A percentile compares a stretch with the other conserved stretches of the same genome.
Evolutionary conservation across 2,329 filamentous ascomycete genomes (phyloP).

Genomic region (Paramyrothecium roridum): DNA sequence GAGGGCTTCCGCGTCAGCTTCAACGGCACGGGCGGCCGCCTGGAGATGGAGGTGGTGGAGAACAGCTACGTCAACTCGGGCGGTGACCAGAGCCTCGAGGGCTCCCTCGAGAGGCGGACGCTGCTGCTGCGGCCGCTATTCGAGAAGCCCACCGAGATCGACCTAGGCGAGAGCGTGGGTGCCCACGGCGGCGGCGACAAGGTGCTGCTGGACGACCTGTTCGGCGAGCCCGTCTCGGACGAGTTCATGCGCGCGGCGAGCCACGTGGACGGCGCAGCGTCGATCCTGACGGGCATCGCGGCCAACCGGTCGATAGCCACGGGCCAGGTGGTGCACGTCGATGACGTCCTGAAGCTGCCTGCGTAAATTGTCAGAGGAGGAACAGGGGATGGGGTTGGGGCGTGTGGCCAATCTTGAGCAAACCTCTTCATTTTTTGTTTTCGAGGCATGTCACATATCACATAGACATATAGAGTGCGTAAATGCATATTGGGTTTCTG

Average conservation of each 20-base stretch:
- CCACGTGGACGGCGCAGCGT: slow-evolving; percentile 56
- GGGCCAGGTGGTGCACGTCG: slow-evolving; percentile 53
- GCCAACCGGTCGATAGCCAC: slow-evolving; percentile 56
- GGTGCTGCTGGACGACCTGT: slow-evolving; percentile 54
- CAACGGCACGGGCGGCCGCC: slow-evolving; percentile 54
- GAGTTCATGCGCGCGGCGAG: slow-evolving; percentile 52
- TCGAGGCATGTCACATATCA: too few species aligned
- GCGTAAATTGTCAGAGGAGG: background rate
- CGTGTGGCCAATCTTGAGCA: too few species aligned
- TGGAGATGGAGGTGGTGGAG: slow-evolving; percentile 62
- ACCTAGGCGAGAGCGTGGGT: slow-evolving; percentile 48
- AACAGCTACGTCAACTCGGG: slow-evolving; percentile 60
- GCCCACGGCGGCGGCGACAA: slow-evolving; percentile 60
- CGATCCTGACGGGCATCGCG: slow-evolving; percentile 57
- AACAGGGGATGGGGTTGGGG: background rate
- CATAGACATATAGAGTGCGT: too few species aligned
- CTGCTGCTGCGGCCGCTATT: slow-evolving; percentile 52
- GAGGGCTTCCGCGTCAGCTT: slow-evolving; percentile 57
- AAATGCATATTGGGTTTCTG: too few species aligned
- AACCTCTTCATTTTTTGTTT: too few species aligned
- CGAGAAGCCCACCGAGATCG: slow-evolving; percentile 51
- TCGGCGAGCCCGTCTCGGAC: slow-evolving; percentile 50
- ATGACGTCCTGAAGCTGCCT: slow-evolving; percentile 39
- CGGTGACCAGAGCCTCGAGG: slow-evolving; percentile 53
- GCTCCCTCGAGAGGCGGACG: slow-evolving; percentile 45